Percentiles rank a stretch among this genome's conserved stretches.
Conservation (phyloP, 1,284 basidiomycete species). For the Apiotrichum montevideense region DNA sequence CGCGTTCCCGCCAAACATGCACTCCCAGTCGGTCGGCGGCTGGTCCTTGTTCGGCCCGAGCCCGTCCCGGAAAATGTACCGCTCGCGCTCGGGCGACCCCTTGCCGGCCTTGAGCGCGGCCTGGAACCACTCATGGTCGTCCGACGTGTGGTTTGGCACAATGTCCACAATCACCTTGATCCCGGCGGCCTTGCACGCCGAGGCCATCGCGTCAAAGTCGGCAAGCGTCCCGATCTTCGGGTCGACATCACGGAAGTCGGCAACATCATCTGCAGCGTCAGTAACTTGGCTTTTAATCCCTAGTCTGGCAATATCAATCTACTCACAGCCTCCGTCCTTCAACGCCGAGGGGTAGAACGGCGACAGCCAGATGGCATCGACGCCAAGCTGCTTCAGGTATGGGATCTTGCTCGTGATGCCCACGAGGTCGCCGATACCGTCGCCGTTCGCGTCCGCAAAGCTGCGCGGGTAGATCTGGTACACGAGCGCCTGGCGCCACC, state of each 20-base stretch:
- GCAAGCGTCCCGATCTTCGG: conserved; percentile 65
- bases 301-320: background rate
- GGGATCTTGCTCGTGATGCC: conserved; percentile 63
- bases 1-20: conserved; percentile 62
- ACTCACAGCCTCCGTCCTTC: conserved; percentile 62
- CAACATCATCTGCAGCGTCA: conserved; percentile 53
- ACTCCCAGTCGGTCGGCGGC: conserved; percentile 69
- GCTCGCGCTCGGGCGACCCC: conserved; percentile 59
- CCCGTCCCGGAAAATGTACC: conserved; percentile 68
- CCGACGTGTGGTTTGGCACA: conserved; percentile 73
- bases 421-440: conserved; percentile 67
- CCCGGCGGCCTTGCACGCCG: conserved; percentile 57
- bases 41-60: conserved; percentile 49
- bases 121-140: conserved; percentile 71
- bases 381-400: conserved; percentile 64
- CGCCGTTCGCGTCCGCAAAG: conserved; percentile 66
- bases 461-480: conserved; percentile 69
- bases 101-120: conserved; percentile 57
- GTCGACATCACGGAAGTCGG: conserved; percentile 68
- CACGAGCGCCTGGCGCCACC: conserved; percentile 63
- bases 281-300: background rate
- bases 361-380: conserved; percentile 66
- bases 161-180: conserved; percentile 75
- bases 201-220: conserved; percentile 63
- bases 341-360: conserved; percentile 66